Evolutionary conservation across 495 filamentous ascomycete species (phyloP).

Genomic region (Penicillium pancosmium): DNA sequence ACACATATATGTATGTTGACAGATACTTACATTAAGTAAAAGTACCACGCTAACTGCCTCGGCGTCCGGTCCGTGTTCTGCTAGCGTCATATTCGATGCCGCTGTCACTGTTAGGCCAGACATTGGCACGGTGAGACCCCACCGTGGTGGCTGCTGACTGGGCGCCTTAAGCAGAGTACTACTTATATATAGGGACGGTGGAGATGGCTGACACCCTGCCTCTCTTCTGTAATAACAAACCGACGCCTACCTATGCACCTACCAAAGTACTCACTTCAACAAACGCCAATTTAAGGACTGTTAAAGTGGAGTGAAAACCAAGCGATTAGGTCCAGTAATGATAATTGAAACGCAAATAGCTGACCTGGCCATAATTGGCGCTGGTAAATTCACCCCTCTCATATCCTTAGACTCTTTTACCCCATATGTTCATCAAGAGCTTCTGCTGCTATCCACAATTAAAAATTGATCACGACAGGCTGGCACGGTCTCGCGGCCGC

Average conservation of each 20-base stretch:
- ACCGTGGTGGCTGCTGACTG: slow-evolving; percentile 12
- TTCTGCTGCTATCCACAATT: slow-evolving; percentile 12
- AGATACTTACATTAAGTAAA: too few relatives aligned
- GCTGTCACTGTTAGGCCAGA: slow-evolving; percentile 10
- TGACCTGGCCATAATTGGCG: slow-evolving; percentile 14
- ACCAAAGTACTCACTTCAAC: slow-evolving; percentile 9
- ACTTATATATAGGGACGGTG: slow-evolving; percentile 8
- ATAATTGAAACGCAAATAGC: slow-evolving; percentile 13
- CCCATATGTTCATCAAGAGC: slow-evolving; percentile 4
- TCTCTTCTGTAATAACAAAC: neutral
- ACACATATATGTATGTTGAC: too few relatives aligned
- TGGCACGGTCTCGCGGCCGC: slow-evolving; percentile 14
- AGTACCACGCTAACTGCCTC: slow-evolving; percentile 3
- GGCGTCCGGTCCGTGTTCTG: slow-evolving; percentile 9
- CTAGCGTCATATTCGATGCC: slow-evolving; percentile 10
- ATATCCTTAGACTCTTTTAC: slow-evolving; percentile 10
- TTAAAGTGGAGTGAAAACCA: slow-evolving; percentile 6
- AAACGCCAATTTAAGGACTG: slow-evolving; percentile 4
- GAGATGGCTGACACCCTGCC: neutral
- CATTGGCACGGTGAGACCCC: slow-evolving; percentile 12
- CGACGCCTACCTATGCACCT: slow-evolving; percentile 7
- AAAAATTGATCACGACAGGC: slow-evolving; percentile 12
- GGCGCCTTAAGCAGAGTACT: slow-evolving; percentile 10
- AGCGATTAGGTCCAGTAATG: slow-evolving; percentile 9
- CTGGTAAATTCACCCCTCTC: slow-evolving; percentile 13